Base-by-base conservation (phyloP, 768 basidiomycete species). In the Suillus weaverae region DNA sequence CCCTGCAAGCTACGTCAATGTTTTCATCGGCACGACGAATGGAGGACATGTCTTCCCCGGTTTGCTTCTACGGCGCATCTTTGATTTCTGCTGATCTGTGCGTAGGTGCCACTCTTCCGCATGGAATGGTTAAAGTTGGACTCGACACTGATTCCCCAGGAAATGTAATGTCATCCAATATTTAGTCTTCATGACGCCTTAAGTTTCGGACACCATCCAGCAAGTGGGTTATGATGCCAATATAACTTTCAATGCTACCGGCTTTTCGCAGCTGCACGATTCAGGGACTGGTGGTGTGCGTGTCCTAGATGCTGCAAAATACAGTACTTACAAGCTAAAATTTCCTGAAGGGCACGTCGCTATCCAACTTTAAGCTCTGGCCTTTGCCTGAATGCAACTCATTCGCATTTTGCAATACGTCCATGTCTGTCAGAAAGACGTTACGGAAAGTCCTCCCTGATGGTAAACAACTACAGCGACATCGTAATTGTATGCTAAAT, bases 31-130 rank as follows among this genome's bases (percentile, higher is more conserved):
- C 20, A 87, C 87, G 0, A 83, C 81, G 1, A 86, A 86, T 65
- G 87, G 85, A 16, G 88, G 88, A 0, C 86, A 89, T 75, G 84
- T 84, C 11, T 89, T 89, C 70, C 87, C 88, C 62, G 88, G 87
- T 86, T 63, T 22, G 76, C 66, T 41, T 22, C 32, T 16, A 38
- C 9, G 1, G 38, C 1, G 16, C 43, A 53, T 64, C 62, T 48
- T 44, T 41, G 39, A 59, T 61, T 30, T 16, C 43, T 26, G 30
- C 22, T 67, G 10, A 53, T 8, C 3, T 14, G 53, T 14, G 5
- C 32, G 4, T 53, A 86, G 87, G 88, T 50, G 87, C 86, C 0
- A 88, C 86, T 2, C 69, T 87, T 26, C 88, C 88, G 2, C 87
- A 89, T 74, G 87, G 88, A n/a, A 86, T 89, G 87, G 81, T 84